Conservation (phyloP, 495 filamentous ascomycete species). For the Aspergillus taichungensis region DNA sequence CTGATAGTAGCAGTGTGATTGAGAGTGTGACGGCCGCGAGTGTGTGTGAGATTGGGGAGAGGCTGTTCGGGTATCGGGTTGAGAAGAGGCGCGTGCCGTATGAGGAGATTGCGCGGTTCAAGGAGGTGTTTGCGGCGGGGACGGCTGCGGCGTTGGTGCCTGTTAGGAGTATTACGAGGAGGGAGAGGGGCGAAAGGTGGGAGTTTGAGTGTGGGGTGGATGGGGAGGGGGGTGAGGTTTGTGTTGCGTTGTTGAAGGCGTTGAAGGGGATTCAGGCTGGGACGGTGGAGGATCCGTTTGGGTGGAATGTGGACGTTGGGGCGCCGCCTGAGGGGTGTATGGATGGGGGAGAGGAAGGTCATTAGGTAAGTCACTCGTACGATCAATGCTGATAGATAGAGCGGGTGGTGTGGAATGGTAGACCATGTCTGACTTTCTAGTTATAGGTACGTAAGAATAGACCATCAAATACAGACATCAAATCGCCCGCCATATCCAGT, state of each 20-base stretch:
- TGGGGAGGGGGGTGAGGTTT: slow-evolving; percentile 64
- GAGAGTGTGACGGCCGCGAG: slow-evolving; percentile 71
- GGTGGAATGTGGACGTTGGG: slow-evolving; percentile 50
- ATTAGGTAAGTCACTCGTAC: no score
- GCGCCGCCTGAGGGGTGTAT: slow-evolving; percentile 27
- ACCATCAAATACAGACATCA: no score
- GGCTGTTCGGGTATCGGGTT: slow-evolving; percentile 56
- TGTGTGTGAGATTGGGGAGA: slow-evolving; percentile 55
- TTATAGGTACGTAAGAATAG: no score
- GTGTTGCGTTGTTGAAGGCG: slow-evolving; percentile 57
- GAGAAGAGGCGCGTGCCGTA: slow-evolving; percentile 64
- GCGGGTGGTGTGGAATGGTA: no score
- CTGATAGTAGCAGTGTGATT: slow-evolving; percentile 74
- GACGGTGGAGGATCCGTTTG: slow-evolving; percentile 62
- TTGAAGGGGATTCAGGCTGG: slow-evolving; percentile 82
- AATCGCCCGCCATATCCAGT: no score
- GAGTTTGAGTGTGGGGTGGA: slow-evolving; percentile 49
- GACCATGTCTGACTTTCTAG: no score
- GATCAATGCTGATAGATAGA: no score
- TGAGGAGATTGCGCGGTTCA: slow-evolving; percentile 66
- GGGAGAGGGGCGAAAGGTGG: slow-evolving; percentile 56
- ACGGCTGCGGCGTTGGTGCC: slow-evolving; percentile 90
- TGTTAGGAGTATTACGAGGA: slow-evolving; percentile 76
- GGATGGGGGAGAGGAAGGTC: slow-evolving; percentile 14
- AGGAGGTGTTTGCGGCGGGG: slow-evolving; percentile 83